These are phyloP conservation scores for Aspergillus thermomutatus DNA, from an alignment of 2,329 filamentous ascomycete species.

Conservation along the genomic window DNA sequence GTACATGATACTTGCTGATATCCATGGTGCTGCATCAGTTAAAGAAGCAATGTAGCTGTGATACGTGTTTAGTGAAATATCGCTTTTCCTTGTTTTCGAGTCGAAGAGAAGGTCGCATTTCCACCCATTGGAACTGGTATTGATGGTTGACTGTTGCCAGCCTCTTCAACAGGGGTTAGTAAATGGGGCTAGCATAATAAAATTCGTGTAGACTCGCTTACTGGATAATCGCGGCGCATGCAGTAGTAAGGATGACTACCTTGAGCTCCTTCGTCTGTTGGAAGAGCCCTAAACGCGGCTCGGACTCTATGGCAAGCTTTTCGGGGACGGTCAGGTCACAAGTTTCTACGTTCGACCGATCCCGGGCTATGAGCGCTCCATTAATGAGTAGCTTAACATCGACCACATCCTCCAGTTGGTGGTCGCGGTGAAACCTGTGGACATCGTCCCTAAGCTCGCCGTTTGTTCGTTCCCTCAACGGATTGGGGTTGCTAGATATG, in stretches of 20 bases:
- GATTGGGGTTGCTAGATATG: conserved; percentile 1
- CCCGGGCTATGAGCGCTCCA: conserved; percentile 9
- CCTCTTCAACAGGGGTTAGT: conserved; percentile 4
- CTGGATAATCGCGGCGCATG: conserved; percentile 25
- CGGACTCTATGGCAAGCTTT: neutral
- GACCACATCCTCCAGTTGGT: conserved; percentile 3
- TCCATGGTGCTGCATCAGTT: conserved; percentile 17
- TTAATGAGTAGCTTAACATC: conserved; percentile 6
- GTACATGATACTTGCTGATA: conserved; percentile 17
- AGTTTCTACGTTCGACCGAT: neutral
- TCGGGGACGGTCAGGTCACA: conserved; percentile 2
- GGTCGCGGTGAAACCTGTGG: conserved; percentile 1
- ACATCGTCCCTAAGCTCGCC: conserved; percentile 9
- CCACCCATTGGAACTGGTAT: conserved; percentile 11
- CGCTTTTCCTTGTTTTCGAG: neutral
- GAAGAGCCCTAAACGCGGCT: neutral
- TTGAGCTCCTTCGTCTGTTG: conserved; percentile 15
- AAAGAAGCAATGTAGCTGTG: neutral
- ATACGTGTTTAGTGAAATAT: no score
- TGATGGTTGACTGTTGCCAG: conserved; percentile 25
- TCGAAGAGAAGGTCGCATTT: neutral
- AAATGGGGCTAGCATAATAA: neutral
- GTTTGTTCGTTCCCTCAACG: neutral
- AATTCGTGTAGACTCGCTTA: conserved; percentile 1
- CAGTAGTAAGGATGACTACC: conserved; percentile 19